phyloP scores from a whole-genome alignment of 2,329 filamentous ascomycete genomes.

The Ceratocystis destructans region DNA sequence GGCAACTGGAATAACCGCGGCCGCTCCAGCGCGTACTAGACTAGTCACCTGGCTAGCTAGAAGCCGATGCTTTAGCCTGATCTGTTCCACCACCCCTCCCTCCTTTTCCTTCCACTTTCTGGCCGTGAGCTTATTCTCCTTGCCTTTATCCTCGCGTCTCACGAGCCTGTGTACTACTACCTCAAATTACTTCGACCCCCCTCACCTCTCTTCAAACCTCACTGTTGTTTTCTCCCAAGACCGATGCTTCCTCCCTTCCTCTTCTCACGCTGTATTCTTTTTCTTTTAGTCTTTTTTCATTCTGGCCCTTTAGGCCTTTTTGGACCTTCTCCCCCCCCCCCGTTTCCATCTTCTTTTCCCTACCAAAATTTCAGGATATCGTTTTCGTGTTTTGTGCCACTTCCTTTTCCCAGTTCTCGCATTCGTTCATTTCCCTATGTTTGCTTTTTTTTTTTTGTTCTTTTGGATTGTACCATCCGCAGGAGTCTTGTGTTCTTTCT shows the following conservation, averaged over 20 bases:
- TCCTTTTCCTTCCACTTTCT: background rate
- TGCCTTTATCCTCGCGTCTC: background rate
- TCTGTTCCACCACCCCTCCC: background rate
- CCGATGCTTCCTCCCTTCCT: background rate
- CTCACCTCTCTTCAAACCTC: background rate
- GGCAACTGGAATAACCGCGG: conserved; percentile 6
- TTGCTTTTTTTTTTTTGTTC: background rate
- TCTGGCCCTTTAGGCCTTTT: background rate
- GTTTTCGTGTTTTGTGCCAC: background rate
- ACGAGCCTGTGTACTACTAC: conserved; percentile 11
- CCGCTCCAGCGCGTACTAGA: conserved; percentile 9
- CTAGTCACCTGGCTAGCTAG: background rate
- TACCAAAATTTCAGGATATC: background rate
- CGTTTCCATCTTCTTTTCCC: background rate
- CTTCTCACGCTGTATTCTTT: background rate
- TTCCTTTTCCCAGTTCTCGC: background rate
- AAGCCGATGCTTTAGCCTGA: too few species aligned
- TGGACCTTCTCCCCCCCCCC: background rate
- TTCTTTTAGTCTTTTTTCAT: conserved; percentile 13
- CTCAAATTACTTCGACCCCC: background rate
- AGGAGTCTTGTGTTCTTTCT: background rate
- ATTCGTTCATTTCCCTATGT: background rate
- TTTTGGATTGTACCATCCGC: background rate
- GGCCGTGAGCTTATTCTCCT: background rate
- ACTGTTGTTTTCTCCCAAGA: background rate